These are phyloP conservation scores for Saccharomycopsis selenospora DNA, from an alignment of 805 yeast species.

Conservation along the genomic window DNA sequence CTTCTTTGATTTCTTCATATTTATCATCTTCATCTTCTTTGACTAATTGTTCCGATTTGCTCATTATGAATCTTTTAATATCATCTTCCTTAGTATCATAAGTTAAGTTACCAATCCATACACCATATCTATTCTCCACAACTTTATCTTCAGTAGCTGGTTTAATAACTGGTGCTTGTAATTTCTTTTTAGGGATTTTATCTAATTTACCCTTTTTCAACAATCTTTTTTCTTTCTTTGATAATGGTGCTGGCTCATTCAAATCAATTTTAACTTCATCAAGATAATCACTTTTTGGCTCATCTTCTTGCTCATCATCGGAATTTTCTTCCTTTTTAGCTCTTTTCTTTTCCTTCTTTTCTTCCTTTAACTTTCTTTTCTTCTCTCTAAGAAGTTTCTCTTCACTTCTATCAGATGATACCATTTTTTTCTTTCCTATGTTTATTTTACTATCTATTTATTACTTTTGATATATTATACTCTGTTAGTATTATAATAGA, in stretches of 20 bases:
- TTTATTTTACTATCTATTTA: too few relatives aligned
- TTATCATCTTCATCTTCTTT: slow-evolving; percentile 28
- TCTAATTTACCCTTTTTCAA: slow-evolving; percentile 71
- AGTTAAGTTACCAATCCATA: slow-evolving; percentile 92
- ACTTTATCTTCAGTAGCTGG: slow-evolving; percentile 22
- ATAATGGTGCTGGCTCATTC: slow-evolving; percentile 68
- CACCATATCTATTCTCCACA: slow-evolving; percentile 55
- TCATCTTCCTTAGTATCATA: slow-evolving; percentile 79
- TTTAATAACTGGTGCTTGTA: slow-evolving; percentile 23
- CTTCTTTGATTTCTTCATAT: slow-evolving; percentile 37
- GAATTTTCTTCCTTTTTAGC: slow-evolving; percentile 29
- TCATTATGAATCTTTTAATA: slow-evolving; percentile 52
- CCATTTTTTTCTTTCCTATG: too few relatives aligned
- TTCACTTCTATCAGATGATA: too few relatives aligned
- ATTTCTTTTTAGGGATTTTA: slow-evolving; percentile 34
- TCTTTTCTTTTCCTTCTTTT: slow-evolving; percentile 31
- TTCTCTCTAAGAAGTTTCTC: slow-evolving; percentile 17
- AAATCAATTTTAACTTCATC: slow-evolving; percentile 66
- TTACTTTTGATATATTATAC: too few relatives aligned
- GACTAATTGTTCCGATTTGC: slow-evolving; percentile 42
- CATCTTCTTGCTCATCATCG: slow-evolving; percentile 30
- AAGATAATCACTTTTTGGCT: slow-evolving; percentile 31
- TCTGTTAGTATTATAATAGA: too few relatives aligned
- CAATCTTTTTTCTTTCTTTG: slow-evolving; percentile 84
- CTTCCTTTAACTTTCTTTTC: slow-evolving; percentile 25